These are phyloP conservation scores for Talaromyces proteolyticus DNA, from an alignment of 495 filamentous ascomycete species.

Conservation along the genomic window DNA sequence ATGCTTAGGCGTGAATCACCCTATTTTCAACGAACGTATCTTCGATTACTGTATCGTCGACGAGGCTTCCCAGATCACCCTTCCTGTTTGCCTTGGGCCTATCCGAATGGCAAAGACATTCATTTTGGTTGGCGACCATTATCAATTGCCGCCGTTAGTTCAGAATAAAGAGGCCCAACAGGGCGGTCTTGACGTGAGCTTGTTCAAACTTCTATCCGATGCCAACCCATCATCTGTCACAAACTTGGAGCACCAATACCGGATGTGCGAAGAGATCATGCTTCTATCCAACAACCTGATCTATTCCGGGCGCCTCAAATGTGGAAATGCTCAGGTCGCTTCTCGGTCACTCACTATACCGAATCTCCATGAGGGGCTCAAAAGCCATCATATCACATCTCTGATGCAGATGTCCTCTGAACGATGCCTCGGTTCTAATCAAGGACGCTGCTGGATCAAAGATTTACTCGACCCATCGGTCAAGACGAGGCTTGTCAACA, in stretches of 20 bases:
- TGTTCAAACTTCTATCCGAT: slow-evolving; percentile 91
- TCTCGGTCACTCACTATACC: slow-evolving; percentile 53
- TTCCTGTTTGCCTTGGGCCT: slow-evolving; percentile 88
- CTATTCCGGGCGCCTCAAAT: slow-evolving; percentile 83
- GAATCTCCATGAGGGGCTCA: slow-evolving; percentile 51
- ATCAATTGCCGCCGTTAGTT: slow-evolving; percentile 89
- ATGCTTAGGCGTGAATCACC: slow-evolving; percentile 84
- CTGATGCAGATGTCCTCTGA: slow-evolving; percentile 21
- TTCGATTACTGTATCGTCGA: slow-evolving; percentile 99
- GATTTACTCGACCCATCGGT: slow-evolving; percentile 61
- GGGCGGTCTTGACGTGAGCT: slow-evolving; percentile 84
- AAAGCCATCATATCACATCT: slow-evolving; percentile 44
- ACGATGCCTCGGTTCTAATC: slow-evolving; percentile 44
- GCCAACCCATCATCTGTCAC: slow-evolving; percentile 79
- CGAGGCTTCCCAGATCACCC: slow-evolving; percentile 94
- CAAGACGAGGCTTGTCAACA: slow-evolving; percentile 83
- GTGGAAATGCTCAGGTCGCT: slow-evolving; percentile 73
- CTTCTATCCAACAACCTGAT: slow-evolving; percentile 87
- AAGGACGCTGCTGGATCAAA: slow-evolving; percentile 72
- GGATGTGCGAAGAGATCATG: slow-evolving; percentile 98
- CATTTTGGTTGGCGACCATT: slow-evolving; percentile 93
- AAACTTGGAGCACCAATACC: slow-evolving; percentile 91
- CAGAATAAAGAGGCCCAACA: slow-evolving; percentile 82
- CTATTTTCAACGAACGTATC: slow-evolving; percentile 77
- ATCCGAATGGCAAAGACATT: slow-evolving; percentile 92